Evolutionary conservation across 2,329 filamentous ascomycete species (phyloP), one percentile per base, ranked within the genome.

Genomic region (Pestalotiopsis sp.): DNA sequence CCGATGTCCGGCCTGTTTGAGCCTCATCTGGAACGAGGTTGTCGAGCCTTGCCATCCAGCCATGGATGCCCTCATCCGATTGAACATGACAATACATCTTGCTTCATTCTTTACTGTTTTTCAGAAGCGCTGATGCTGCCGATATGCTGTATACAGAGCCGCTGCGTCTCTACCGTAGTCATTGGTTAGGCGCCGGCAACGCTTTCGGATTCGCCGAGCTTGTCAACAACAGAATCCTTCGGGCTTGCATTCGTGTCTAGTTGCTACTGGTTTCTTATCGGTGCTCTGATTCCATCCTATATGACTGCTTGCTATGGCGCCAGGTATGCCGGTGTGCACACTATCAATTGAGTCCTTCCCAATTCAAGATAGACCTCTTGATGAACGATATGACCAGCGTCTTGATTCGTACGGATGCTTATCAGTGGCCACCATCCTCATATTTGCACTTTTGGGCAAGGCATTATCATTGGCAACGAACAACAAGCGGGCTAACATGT

Each of bases 1-100:
- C 57, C 66, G 57, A 66, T 62, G 62, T 49, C 66, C 59, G 66
- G 67, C 71, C 64, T 25, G 25, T 38, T 31, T 36, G 52, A 66
- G 64, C 52, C 64, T 58, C 41, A 41, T 52, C 17, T 57, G 20
- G 20, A 66, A 25, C 38, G 14, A 52, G 20, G n/a, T 20, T 20
- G 4, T n/a, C 20, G 45, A n/a, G 23, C 27, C 23, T 39, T 13
- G 1, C 49, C 31, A 23, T 39, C 23, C 13, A 66, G 20, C 64
- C 17, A 58, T 12, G n/a, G 4, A 45, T n/a, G 11, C n/a, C 6
- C 3, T 41, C 49, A 59, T 66, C 12, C 12, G 11, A 27, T 20
- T 14, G 45, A 39, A 31, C 25, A 23, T n/a, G 13, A 11, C 31
- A 9, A 36, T 65, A 27, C 13, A 6, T 20, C 17, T 45, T 11